Percentiles rank a stretch among this genome's conserved stretches.
phyloP scores from a whole-genome alignment of 139 green algal genomes.

The Coccomyxa sp. region DNA sequence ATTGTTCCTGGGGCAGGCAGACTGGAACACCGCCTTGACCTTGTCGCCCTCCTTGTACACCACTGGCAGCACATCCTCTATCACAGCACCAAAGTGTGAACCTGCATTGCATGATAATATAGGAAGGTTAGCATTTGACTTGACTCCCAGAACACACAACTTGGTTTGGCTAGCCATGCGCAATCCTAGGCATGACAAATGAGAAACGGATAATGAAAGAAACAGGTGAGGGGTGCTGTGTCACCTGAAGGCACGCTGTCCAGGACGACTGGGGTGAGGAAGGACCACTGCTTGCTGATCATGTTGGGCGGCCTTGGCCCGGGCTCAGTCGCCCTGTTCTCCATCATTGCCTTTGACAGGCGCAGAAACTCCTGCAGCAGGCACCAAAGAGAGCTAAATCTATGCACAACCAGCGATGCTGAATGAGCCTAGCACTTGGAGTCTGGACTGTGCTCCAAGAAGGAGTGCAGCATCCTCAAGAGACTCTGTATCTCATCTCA shows the following conservation, averaged over 20 bases:
- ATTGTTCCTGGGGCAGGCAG: slow-evolving; percentile 72
- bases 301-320: slow-evolving; percentile 56
- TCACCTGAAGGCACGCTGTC: slow-evolving; percentile 48
- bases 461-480: too few relatives aligned
- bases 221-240: too few relatives aligned
- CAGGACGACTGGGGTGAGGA: slow-evolving; percentile 69
- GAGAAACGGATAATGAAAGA: neutral
- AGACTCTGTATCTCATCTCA: too few relatives aligned
- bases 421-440: too few relatives aligned
- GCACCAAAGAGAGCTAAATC: neutral
- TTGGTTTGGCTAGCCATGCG: neutral
- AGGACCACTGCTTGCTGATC: slow-evolving; percentile 44
- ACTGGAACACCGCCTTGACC: slow-evolving; percentile 61
- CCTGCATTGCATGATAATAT: slow-evolving; percentile 6
- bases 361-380: slow-evolving; percentile 49
- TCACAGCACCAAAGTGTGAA: slow-evolving; percentile 55
- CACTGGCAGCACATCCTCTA: slow-evolving; percentile 29
- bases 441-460: too few relatives aligned
- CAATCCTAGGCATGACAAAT: neutral
- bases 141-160: neutral
- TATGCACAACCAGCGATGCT: too few relatives aligned
- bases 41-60: slow-evolving; percentile 29
- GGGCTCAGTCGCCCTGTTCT: slow-evolving; percentile 9
- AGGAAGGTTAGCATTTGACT: neutral
- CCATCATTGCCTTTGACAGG: slow-evolving; percentile 59